Percentiles rank a stretch among this genome's conserved stretches.
Evolutionary conservation across 352 stramenopile species (phyloP).

Genomic region (Phytophthora sansomeana): DNA sequence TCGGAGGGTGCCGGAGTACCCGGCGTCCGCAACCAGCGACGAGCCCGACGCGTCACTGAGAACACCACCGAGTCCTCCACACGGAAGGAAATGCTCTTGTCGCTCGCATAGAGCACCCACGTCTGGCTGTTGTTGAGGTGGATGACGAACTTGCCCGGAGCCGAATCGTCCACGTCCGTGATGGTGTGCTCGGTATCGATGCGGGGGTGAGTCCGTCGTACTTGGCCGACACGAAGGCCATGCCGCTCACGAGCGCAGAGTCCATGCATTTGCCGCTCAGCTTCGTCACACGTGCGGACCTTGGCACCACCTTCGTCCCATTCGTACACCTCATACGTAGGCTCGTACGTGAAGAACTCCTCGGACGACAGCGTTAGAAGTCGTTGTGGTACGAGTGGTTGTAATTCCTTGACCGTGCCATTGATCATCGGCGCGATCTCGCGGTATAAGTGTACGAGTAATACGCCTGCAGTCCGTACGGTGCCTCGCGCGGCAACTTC

Average conservation of each 20-base stretch:
- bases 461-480: conserved; percentile 61
- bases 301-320: conserved; percentile 73
- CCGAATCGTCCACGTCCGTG: conserved; percentile 44
- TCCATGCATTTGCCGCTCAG: conserved; percentile 57
- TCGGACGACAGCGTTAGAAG: conserved; percentile 65
- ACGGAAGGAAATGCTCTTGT: conserved; percentile 47
- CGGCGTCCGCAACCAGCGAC: conserved; percentile 50
- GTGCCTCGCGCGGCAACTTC: conserved; percentile 51
- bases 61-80: conserved; percentile 44
- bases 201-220: conserved; percentile 66
- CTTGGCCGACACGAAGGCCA: conserved; percentile 74
- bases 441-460: conserved; percentile 76
- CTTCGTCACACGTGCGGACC: conserved; percentile 54
- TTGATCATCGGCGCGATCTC: conserved; percentile 50
- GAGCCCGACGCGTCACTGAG: conserved; percentile 43
- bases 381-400: conserved; percentile 71
- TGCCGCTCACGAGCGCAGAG: conserved; percentile 65
- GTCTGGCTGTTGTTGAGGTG: conserved; percentile 74
- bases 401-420: conserved; percentile 66
- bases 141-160: conserved; percentile 62
- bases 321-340: conserved; percentile 68
- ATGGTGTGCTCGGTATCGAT: conserved; percentile 64
- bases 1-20: conserved; percentile 61
- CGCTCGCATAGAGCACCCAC: conserved; percentile 77
- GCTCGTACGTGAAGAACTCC: conserved; percentile 58